Evolutionary conservation across 352 stramenopile genomes (phyloP), one percentile per base, ranked within the genome.

Genomic region (Pythium scleroteichum): DNA sequence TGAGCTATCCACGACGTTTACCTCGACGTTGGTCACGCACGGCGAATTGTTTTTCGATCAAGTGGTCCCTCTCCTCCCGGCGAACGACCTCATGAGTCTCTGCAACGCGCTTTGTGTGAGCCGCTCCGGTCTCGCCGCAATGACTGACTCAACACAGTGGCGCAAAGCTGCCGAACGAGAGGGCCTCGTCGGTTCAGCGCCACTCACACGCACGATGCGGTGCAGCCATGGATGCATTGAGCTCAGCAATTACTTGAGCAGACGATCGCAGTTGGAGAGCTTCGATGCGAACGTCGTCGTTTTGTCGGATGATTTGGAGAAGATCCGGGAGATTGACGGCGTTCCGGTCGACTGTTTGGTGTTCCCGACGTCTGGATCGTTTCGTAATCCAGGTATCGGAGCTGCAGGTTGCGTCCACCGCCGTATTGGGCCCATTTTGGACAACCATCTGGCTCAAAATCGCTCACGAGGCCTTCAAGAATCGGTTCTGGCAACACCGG

Each of bases 341-440:
- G 16, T 62, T 6, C 29, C 42, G 5, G 55, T 93, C 13, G 81
- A 93, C 29, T 90, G 81, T 49, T 59, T 93, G 8, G 70, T 73
- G 33, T 90, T 91, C 40, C 79, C 79, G 13, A 87, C 81, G 44
- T 80, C 78, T 5, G 10, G 2, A 9, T 59, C 41, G 10, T 83
- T 75, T 19, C 48, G 32, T 17, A 81, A 90, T 46, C 74, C 79
- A 23, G 9, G 38, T 12, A 61, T 69, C 19, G 79, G 83, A 2
- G 81, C 82, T 27, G 70, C 81, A 24, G 66, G 59, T 12, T 63
- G 66, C 12, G 75, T 91, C 2, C 78, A 89, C 50, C 64, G 62
- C 20, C 81, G 80, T 12, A 78, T 82, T 19, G 83, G 76, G 0
- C 38, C 59, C 2, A 32, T 54, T 8, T 27, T 85, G 17, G 49